A percentile compares a stretch with the other conserved stretches of the same genome.
Conservation (phyloP, 192 early-diverging fungal genomes). For the Rhizophlyctis rosea region DNA sequence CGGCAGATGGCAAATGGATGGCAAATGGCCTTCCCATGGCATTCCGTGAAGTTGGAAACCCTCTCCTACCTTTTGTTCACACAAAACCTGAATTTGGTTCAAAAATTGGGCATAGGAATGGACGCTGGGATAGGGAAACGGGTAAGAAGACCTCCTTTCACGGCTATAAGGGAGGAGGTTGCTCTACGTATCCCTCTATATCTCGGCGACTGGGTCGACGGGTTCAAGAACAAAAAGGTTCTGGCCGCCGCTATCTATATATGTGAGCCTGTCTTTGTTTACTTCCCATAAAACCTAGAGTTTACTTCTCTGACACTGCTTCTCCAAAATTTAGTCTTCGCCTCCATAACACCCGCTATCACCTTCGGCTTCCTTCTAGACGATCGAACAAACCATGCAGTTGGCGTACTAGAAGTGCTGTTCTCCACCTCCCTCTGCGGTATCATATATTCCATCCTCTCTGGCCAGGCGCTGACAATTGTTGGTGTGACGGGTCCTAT, state of each 20-base stretch:
- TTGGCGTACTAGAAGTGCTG: slow-evolving; percentile 20
- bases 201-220: slow-evolving; percentile 21
- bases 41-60: too few species aligned
- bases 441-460: slow-evolving; percentile 10
- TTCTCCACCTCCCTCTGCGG: slow-evolving; percentile 15
- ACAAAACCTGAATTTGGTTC: too few species aligned
- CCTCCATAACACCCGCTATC: slow-evolving; percentile 21
- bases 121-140: too few species aligned
- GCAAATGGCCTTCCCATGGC: too few species aligned
- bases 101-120: too few species aligned
- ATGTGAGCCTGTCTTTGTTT: slow-evolving; percentile 17
- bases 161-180: slow-evolving; percentile 14
- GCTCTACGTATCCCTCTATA: slow-evolving; percentile 16
- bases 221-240: slow-evolving; percentile 21
- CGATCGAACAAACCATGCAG: slow-evolving; percentile 5
- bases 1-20: too few species aligned
- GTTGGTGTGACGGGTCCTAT: slow-evolving; percentile 25
- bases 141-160: slow-evolving; percentile 2
- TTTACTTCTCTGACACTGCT: too few species aligned
- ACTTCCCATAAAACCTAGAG: not conserved
- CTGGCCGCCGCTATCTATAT: slow-evolving; percentile 23
- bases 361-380: slow-evolving; percentile 22
- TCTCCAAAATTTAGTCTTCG: slow-evolving; percentile 13
- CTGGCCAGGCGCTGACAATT: slow-evolving; percentile 27
- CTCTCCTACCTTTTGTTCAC: too few species aligned